Conservation (phyloP, 2,329 filamentous ascomycete genomes). For the Dothideomycetes sp. region DNA sequence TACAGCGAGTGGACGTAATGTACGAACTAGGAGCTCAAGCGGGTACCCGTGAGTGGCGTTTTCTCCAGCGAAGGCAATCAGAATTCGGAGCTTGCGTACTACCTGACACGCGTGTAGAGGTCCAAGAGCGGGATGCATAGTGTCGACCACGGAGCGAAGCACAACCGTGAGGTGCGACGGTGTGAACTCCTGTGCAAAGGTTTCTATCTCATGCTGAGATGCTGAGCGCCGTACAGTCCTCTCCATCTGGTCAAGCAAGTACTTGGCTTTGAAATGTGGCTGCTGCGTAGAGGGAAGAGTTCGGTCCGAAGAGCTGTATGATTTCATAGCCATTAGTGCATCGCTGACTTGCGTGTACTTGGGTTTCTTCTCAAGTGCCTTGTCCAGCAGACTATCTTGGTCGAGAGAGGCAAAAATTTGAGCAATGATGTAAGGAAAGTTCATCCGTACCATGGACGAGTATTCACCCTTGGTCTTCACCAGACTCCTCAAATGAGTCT, state of each 20-base stretch:
- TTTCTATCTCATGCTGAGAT: conserved; percentile 59
- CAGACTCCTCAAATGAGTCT: conserved; percentile 55
- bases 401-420: conserved; percentile 61
- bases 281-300: conserved; percentile 69
- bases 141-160: conserved; percentile 66
- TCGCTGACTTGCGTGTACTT: conserved; percentile 50
- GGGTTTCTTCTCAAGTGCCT: conserved; percentile 22
- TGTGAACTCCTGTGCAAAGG: conserved; percentile 34
- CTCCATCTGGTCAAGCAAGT: conserved; percentile 62
- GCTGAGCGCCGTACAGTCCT: conserved; percentile 65
- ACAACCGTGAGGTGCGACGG: conserved; percentile 18
- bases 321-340: conserved; percentile 58
- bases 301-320: conserved; percentile 53
- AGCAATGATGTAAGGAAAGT: conserved; percentile 68
- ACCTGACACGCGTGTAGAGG: conserved; percentile 79
- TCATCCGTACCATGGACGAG: conserved; percentile 49
- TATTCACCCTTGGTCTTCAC: conserved; percentile 56
- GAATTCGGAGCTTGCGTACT: conserved; percentile 71
- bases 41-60: conserved; percentile 69
- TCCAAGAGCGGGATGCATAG: conserved; percentile 71
- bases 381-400: conserved; percentile 64
- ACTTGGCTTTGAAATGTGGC: conserved; percentile 71
- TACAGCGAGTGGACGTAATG: conserved; percentile 65
- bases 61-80: conserved; percentile 66
- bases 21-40: conserved; percentile 79